Conservation (phyloP, 805 yeast genomes). For the Lipomyces japonicus region DNA sequence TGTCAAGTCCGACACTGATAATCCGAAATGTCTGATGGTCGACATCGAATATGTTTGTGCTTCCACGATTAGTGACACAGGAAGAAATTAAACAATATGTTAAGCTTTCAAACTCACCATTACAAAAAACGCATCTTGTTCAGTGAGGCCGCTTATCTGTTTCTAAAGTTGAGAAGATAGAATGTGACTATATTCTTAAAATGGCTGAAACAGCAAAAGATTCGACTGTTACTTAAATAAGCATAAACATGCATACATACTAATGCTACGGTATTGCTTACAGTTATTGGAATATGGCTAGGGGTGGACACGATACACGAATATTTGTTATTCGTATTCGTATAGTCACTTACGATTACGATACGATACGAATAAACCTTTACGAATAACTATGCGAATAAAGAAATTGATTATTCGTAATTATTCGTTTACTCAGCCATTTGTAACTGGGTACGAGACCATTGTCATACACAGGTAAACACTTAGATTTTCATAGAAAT, state of each 20-base stretch:
- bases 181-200: constrained; percentile 42
- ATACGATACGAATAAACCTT: too few species aligned
- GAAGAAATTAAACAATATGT: constrained; percentile 39
- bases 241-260: background rate
- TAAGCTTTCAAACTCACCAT: constrained; percentile 25
- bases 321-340: too few species aligned
- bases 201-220: constrained; percentile 36
- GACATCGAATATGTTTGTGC: constrained; percentile 45
- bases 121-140: constrained; percentile 45
- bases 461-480: too few species aligned
- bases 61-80: constrained; percentile 44
- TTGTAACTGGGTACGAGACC: too few species aligned
- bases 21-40: constrained; percentile 58
- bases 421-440: too few species aligned
- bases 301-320: too few species aligned
- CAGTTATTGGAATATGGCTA: background rate
- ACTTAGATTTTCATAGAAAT: too few species aligned
- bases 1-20: constrained; percentile 42
- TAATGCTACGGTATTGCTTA: background rate
- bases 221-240: background rate
- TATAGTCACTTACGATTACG: background rate
- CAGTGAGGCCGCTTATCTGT: constrained; percentile 52
- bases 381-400: too few species aligned
- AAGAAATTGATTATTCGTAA: too few species aligned
- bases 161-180: constrained; percentile 44